Evolutionary conservation across 2,329 filamentous ascomycete species (phyloP), one percentile per base, ranked within the genome.

Genomic region (Diplodia seriata): DNA sequence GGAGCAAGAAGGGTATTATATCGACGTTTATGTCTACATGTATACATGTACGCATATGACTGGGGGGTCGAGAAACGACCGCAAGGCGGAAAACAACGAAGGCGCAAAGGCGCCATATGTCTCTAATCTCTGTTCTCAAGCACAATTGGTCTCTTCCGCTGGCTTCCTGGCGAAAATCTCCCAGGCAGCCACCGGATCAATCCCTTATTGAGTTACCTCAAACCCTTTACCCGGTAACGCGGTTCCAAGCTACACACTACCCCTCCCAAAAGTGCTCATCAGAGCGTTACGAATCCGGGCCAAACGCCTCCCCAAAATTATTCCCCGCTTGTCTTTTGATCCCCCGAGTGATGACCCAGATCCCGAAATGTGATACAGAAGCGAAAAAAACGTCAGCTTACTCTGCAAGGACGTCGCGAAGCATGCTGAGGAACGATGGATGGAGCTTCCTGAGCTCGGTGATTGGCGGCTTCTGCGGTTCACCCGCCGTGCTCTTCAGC

Each of bases 401-500:
- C 74, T 91, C 87, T 31, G 93, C 92, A 74, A 97, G 82, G 50
- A 97, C 92, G 74, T 88, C 86, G 73, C 93, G 87, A 75, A 97
- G 80, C 91, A 97, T 95, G 62, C 86, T 82, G 76, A 94, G 79
- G 78, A 97, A 97, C 70, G 90, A 89, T 4, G 92, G 91, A 73
- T 87, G 88, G 75, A 97, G 80, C 77, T 93, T 94, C 75, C 91
- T 84, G 63, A 97, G 86, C 82, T 97, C 93, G 29, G 80, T 82
- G n/a, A 97, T 87, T 1, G 84, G 80, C 3, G 93, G 93, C 81
- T 97, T 97, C 64, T 85, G 82, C 1, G 93, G 93, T 81, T 97
- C 93, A 38, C 93, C 93, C 0, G 93, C 93, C 53, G 87, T 90
- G 65, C 93, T 85, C 71, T 92, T 86, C 65, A 99, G 84, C 69